phyloP scores from a whole-genome alignment of 2,329 filamentous ascomycete genomes.

The Allantophomopsis lycopodina region DNA sequence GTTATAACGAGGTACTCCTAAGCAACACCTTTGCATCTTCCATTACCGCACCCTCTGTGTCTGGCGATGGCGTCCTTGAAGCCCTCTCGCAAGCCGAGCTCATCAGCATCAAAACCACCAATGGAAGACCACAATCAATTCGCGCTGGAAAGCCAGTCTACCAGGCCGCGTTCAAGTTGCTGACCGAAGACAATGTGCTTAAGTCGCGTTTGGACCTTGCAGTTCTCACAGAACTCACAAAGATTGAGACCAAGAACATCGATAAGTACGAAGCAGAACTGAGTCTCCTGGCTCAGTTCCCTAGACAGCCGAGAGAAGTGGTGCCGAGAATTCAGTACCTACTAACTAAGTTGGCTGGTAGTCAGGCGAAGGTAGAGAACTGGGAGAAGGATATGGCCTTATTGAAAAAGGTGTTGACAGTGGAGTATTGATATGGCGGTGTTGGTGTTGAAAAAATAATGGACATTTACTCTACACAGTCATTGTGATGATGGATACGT shows the following conservation, averaged over 20 bases:
- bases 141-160: constrained; percentile 78
- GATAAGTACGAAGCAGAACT: constrained; percentile 72
- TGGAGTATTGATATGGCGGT: constrained; percentile 21
- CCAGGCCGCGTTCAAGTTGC: constrained; percentile 62
- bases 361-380: constrained; percentile 59
- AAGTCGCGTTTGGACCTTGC: constrained; percentile 60
- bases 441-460: neutral
- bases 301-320: constrained; percentile 56
- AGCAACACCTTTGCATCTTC: constrained; percentile 58
- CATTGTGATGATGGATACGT: too few species aligned
- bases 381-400: constrained; percentile 59
- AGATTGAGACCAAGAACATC: constrained; percentile 60
- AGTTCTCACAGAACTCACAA: constrained; percentile 53
- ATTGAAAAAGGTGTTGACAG: constrained; percentile 57
- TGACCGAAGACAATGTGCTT: constrained; percentile 61
- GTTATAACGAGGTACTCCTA: constrained; percentile 78
- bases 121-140: constrained; percentile 67
- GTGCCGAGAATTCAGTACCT: constrained; percentile 56
- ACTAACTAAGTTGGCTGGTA: constrained; percentile 55
- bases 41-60: constrained; percentile 28
- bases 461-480: neutral
- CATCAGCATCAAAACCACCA: constrained; percentile 58
- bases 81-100: constrained; percentile 76
- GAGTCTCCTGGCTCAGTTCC: constrained; percentile 52
- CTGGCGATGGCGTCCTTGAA: constrained; percentile 64